Evolutionary conservation across 805 yeast species (phyloP).

Genomic region (Metschnikowia hibisci): DNA sequence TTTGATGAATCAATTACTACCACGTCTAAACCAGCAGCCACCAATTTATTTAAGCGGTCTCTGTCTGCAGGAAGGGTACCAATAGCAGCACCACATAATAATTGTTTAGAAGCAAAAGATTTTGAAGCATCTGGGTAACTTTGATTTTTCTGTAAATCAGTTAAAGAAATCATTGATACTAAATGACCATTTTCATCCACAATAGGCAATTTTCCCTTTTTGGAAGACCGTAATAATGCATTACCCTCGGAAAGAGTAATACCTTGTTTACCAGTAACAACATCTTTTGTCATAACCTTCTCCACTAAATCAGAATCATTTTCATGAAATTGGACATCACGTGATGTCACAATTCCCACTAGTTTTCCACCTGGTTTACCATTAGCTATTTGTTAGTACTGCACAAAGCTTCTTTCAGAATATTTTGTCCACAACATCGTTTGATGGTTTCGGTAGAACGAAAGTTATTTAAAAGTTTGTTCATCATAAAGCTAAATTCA

Average conservation of each 20-base stretch:
- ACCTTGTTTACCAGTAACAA: conserved; percentile 81
- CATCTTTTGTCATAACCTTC: conserved; percentile 85
- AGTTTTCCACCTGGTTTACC: conserved; percentile 88
- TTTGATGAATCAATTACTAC: conserved; percentile 94
- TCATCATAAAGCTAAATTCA: conserved; percentile 50
- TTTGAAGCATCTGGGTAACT: conserved; percentile 93
- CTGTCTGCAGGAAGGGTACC: conserved; percentile 92
- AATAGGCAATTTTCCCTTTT: conserved; percentile 97
- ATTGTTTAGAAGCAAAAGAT: conserved; percentile 87
- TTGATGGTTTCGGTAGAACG: conserved; percentile 99
- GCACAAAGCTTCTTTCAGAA: conserved; percentile 14
- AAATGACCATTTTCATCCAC: conserved; percentile 73
- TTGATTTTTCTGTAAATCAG: conserved; percentile 95
- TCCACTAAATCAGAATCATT: conserved; percentile 57
- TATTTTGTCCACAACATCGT: conserved; percentile 89
- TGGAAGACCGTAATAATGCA: conserved; percentile 82
- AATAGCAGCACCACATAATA: conserved; percentile 97
- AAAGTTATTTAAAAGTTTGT: conserved; percentile 72
- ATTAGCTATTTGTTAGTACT: conserved; percentile 49
- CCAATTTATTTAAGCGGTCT: conserved; percentile 77
- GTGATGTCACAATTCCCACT: conserved; percentile 92
- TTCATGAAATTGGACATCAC: conserved; percentile 95
- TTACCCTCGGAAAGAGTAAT: conserved; percentile 83
- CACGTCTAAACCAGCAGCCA: conserved; percentile 95
- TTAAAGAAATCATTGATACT: conserved; percentile 86